A percentile compares a stretch with the other conserved stretches of the same genome.
These are phyloP conservation scores for Trematosphaeria pertusa DNA, from an alignment of 2,329 filamentous ascomycete species.

Conservation along the genomic window DNA sequence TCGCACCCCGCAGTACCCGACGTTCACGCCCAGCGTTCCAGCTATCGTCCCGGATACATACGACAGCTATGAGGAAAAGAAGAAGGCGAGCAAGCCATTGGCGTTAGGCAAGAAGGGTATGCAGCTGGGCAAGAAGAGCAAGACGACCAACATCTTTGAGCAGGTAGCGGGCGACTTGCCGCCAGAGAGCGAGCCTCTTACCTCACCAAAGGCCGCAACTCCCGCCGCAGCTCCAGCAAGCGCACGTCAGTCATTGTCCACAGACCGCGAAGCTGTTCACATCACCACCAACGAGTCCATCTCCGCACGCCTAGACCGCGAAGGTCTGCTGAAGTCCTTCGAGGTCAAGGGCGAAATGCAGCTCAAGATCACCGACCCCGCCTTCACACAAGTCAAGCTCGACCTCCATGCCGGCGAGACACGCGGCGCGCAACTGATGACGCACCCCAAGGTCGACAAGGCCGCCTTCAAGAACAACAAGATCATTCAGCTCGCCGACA, in stretches of 20 bases:
- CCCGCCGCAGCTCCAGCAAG: conserved; percentile 60
- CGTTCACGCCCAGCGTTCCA: conserved; percentile 82
- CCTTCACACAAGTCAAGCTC: conserved; percentile 90
- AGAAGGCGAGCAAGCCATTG: conserved; percentile 82
- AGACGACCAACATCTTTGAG: conserved; percentile 97
- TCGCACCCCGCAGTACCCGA: conserved; percentile 82
- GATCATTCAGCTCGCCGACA: conserved; percentile 88
- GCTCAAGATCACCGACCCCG: conserved; percentile 85
- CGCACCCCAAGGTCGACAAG: conserved; percentile 96
- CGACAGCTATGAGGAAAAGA: conserved; percentile 97
- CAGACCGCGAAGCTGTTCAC: conserved; percentile 85
- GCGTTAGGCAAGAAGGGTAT: conserved; percentile 94
- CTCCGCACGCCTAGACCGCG: conserved; percentile 84
- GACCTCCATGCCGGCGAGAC: conserved; percentile 77
- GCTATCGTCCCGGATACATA: conserved; percentile 81
- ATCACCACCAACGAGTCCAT: conserved; percentile 90
- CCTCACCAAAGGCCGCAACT: conserved; percentile 60
- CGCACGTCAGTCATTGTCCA: conserved; percentile 68
- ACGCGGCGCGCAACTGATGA: conserved; percentile 88
- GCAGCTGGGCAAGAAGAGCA: conserved; percentile 98
- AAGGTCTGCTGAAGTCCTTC: conserved; percentile 85
- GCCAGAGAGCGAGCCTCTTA: conserved; percentile 81
- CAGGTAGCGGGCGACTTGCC: conserved; percentile 91
- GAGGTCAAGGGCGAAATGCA: conserved; percentile 92
- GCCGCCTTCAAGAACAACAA: conserved; percentile 82